Evolutionary conservation across 2,329 filamentous ascomycete genomes (phyloP), one percentile per base, ranked within the genome.

Genomic region (Talaromyces funiculosus): DNA sequence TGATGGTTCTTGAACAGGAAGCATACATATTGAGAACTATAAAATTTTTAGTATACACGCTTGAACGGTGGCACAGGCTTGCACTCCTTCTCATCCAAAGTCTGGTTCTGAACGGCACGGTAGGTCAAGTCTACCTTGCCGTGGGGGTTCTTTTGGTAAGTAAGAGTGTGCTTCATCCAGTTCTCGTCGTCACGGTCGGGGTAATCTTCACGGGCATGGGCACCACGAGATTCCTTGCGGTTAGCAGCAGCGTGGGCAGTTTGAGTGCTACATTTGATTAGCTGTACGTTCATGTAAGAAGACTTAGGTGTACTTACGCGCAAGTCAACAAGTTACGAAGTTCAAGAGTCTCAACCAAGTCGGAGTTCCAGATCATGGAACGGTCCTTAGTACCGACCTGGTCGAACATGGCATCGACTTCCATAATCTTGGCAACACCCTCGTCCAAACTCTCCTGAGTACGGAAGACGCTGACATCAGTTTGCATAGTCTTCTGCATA

Each of bases 291-390:
- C 18, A 14, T 31, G 18, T 5, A 14, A n/a, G 29, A 53, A 4
- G 49, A 7, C 38, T 37, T n/a, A 18, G 51, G 6, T 40, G 64
- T 67, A 89, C 88, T 81, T 87, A 91, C 86, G 92, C 93, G 86
- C 94, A 97, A 72, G 94, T 97, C 74, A 99, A 81, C 72, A 99
- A 79, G 78, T 99, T 99, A 73, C 92, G 86, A 72, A 97, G 83
- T 80, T 99, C 94, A 60, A 99, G 86, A 7, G 93, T 96, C 84
- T 97, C 93, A 64, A 96, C 91, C 40, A 97, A 86, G 73, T 97
- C 93, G 24, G 90, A 92, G 86, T 97, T 97, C 93, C 93, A 97
- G 82, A 97, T 97, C 93, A 97, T 97, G 84, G 90, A 95, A 78
- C 94, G 90, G 78, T 97, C 93, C 86, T 96, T 96, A 81, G 90